These are phyloP conservation scores for Oldenlandia corymbosa DNA, from an alignment of 257 asterid species.

Conservation along the genomic window DNA sequence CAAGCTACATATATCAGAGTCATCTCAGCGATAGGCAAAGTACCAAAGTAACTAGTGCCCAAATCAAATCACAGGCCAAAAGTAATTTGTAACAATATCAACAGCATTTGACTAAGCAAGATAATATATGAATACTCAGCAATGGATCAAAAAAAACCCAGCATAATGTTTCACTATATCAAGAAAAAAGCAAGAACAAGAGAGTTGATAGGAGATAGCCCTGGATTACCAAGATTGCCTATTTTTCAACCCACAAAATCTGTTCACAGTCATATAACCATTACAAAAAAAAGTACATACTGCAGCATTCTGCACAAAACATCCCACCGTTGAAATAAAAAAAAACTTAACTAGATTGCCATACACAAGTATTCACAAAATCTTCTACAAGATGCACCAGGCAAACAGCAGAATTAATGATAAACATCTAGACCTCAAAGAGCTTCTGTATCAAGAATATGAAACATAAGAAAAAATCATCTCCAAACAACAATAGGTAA, in stretches of 20 bases:
- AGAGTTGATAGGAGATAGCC: neutral
- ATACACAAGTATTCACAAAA: neutral
- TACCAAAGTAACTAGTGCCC: neutral
- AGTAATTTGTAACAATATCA: neutral
- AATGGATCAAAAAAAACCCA: neutral
- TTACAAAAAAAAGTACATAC: constrained; percentile 1
- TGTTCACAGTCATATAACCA: neutral
- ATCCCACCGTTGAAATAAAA: neutral
- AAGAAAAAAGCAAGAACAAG: neutral
- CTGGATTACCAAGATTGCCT: constrained; percentile 5
- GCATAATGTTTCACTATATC: neutral
- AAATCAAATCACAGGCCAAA: neutral
- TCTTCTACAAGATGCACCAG: neutral
- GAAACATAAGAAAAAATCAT: neutral
- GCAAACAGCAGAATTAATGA: constrained; percentile 4
- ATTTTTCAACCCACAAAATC: constrained; percentile 1
- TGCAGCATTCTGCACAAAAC: constrained; percentile 4
- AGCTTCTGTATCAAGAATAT: neutral
- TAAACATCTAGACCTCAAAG: neutral
- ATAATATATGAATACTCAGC: neutral
- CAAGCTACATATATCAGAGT: neutral
- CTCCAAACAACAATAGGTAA: neutral
- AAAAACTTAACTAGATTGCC: neutral
- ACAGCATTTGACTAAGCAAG: constrained; percentile 3
- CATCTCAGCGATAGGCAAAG: neutral